Evolutionary conservation across 495 filamentous ascomycete genomes (phyloP), one percentile per base, ranked within the genome.

Genomic region (Talaromyces adpressus): DNA sequence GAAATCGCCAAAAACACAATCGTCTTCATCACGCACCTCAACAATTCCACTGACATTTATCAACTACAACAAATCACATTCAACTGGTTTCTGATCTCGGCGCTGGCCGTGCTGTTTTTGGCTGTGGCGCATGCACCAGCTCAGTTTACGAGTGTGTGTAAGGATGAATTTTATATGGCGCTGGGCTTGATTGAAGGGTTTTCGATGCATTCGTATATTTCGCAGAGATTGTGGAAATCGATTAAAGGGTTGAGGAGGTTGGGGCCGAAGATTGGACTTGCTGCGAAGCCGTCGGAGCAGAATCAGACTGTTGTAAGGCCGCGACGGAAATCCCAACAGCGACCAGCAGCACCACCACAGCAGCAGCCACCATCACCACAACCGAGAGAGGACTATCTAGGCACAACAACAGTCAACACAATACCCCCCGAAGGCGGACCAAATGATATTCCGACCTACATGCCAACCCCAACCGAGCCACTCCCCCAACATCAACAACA

Each of bases 1-100:
- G 77, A 84, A 56, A 78, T 89, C 29, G 85, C 87, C n/a, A 87
- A 87, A 66, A 84, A 88, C 53, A 85, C 84, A 0, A 84, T 89
- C 30, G 77, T 79, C 8, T 84, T 87, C 53, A 76, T 89, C 29
- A 83, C 82, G 2, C 79, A 76, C 20, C 72, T 88, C 27, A 85
- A 86, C 49, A 80, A 84, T 57, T 86, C 82, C 1, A 81, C 84
- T 0, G 80, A 87, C 63, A 83, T 89, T 20, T 89, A 89, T 67
- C 76, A 79, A 39, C 75, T 81, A 16, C 84, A 87, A 63, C 86
- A 88, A 69, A 79, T 83, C 1, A 75, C 82, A 49, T 89, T 89
- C 73, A 87, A 89, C 66, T 87, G 86, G 72, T 88, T 89, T 66
- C 75, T 89, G 12, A 75, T 87, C 1, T 85, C 84, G 11, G 86